Evolutionary conservation across 164 flowering plant species (phyloP).

Genomic region (Euptelea pleiosperma): DNA sequence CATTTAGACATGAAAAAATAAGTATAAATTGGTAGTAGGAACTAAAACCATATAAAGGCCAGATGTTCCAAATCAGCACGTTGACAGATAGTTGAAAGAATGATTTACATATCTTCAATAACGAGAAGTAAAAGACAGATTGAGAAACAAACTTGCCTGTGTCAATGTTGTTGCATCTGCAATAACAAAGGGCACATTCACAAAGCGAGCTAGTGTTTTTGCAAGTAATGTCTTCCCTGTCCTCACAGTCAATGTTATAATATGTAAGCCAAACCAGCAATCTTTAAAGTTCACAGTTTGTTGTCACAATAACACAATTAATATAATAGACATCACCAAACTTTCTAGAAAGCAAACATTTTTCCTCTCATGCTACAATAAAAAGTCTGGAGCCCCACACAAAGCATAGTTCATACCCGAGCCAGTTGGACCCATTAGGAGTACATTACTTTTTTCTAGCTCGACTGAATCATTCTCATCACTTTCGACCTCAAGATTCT

Average conservation of each 20-base stretch:
- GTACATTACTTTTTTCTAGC: slow-evolving; percentile 96
- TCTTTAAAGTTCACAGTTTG: slow-evolving; percentile 8
- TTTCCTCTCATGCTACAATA: neutral
- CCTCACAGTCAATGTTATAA: slow-evolving; percentile 18
- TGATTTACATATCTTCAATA: neutral
- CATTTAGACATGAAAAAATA: too few species aligned
- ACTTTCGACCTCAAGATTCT: slow-evolving; percentile 31
- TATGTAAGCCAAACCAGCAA: slow-evolving; percentile 13
- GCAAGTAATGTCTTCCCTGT: slow-evolving; percentile 97
- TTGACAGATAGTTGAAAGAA: neutral
- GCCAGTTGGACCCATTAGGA: slow-evolving; percentile 98
- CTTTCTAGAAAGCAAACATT: neutral
- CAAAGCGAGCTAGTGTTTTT: slow-evolving; percentile 93
- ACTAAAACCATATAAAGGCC: neutral
- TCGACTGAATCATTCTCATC: slow-evolving; percentile 72
- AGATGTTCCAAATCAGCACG: neutral
- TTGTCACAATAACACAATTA: slow-evolving; percentile 6
- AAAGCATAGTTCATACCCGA: slow-evolving; percentile 52
- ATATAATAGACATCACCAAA: slow-evolving; percentile 4
- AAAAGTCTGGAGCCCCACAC: slow-evolving; percentile 1
- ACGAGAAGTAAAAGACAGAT: neutral
- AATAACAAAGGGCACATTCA: slow-evolving; percentile 97
- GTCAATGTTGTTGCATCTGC: slow-evolving; percentile 97
- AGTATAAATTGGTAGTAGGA: too few species aligned
- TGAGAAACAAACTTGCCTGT: slow-evolving; percentile 53